phyloP scores from a whole-genome alignment of 1,139 yeast genomes.

The Lodderomyces pseudojiufengensis region DNA sequence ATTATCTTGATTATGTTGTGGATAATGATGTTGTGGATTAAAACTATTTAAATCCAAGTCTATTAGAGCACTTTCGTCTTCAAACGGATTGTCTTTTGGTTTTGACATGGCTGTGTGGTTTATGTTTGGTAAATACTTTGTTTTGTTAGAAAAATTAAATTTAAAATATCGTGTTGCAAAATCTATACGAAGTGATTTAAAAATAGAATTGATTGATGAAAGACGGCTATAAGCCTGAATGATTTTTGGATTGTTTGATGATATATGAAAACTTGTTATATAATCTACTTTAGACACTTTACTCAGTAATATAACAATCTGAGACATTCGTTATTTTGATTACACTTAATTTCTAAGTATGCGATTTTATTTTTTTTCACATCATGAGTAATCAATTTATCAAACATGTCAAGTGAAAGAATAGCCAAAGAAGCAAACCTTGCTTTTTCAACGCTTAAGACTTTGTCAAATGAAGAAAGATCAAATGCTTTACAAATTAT shows the following conservation, averaged over 20 bases:
- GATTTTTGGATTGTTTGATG: too few relatives aligned
- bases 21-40: conserved; percentile 13
- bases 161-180: too few relatives aligned
- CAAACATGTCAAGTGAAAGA: conserved; percentile 46
- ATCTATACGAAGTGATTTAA: background rate
- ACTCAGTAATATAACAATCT: too few relatives aligned
- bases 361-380: too few relatives aligned
- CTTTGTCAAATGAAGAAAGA: conserved; percentile 69
- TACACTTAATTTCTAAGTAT: too few relatives aligned
- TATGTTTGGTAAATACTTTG: background rate
- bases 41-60: conserved; percentile 25
- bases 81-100: conserved; percentile 19
- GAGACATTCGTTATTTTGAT: too few relatives aligned
- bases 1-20: conserved; percentile 7
- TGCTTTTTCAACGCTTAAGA: conserved; percentile 78
- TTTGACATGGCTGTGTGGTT: background rate
- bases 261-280: too few relatives aligned
- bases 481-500: conserved; percentile 69
- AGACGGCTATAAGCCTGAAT: too few relatives aligned
- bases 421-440: conserved; percentile 76
- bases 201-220: too few relatives aligned
- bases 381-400: background rate
- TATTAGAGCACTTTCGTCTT: conserved; percentile 24
- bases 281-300: too few relatives aligned
- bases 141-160: background rate